Evolutionary conservation across 331 rosid genomes (phyloP).

Genomic region (Acacia concinna): DNA sequence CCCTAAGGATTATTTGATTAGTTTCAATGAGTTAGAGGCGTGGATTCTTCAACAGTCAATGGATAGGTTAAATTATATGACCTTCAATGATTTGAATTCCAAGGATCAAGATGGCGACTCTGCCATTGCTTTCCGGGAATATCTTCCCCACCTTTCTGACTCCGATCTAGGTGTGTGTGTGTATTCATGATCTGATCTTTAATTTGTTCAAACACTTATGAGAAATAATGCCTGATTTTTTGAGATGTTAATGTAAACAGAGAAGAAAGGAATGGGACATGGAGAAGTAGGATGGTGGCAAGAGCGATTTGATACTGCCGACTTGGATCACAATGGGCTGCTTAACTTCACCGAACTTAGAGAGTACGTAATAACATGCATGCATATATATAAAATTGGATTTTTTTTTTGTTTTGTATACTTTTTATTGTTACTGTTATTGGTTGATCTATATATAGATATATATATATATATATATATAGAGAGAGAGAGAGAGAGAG

Average conservation of each 20-base stretch:
- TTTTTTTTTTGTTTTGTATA: no score
- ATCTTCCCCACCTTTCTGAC: conserved; percentile 59
- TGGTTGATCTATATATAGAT: no score
- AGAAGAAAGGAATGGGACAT: conserved; percentile 46
- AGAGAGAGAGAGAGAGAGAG: no score
- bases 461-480: no score
- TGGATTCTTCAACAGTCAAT: conserved; percentile 54
- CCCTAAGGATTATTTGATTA: conserved; percentile 54
- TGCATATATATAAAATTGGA: no score
- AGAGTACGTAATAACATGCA: no score
- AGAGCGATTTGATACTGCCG: conserved; percentile 61
- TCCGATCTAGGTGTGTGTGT: conserved; percentile 41
- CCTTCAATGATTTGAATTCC: conserved; percentile 44
- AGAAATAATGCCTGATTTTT: neutral
- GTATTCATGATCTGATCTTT: no score
- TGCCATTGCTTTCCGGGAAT: conserved; percentile 59
- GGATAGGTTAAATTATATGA: conserved; percentile 48
- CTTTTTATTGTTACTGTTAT: no score
- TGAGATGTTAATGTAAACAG: conserved; percentile 43
- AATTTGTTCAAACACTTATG: no score
- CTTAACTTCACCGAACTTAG: conserved; percentile 64
- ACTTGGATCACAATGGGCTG: conserved; percentile 50
- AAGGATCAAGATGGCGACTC: conserved; percentile 56
- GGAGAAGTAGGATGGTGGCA: conserved; percentile 93
- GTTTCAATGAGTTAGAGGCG: conserved; percentile 48